These are phyloP conservation scores for Thelonectria rubi DNA, from an alignment of 2,329 filamentous ascomycete species.

Conservation along the genomic window DNA sequence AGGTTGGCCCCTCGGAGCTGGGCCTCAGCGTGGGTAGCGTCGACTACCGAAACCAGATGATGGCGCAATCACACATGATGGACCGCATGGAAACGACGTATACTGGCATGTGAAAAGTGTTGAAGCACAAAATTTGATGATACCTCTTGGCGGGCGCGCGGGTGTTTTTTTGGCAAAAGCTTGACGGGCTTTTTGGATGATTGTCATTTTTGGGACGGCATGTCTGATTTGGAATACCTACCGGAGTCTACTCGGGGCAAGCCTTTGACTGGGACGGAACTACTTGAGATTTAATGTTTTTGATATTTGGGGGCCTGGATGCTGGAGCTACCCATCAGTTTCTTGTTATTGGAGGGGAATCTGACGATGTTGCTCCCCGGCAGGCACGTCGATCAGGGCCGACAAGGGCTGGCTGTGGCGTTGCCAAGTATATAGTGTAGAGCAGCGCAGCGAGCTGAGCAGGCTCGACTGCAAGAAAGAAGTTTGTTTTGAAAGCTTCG, in stretches of 20 bases:
- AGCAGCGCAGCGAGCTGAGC: slow-evolving; percentile 7
- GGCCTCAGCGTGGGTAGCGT: slow-evolving; percentile 53
- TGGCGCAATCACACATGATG: slow-evolving; percentile 31
- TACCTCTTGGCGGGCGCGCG: slow-evolving; percentile 27
- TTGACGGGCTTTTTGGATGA: slow-evolving; percentile 16
- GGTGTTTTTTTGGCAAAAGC: slow-evolving; percentile 19
- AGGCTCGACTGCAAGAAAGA: neutral
- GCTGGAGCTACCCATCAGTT: slow-evolving; percentile 8
- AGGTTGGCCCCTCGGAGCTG: slow-evolving; percentile 57
- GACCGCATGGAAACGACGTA: slow-evolving; percentile 40
- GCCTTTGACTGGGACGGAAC: slow-evolving; percentile 13
- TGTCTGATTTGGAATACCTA: slow-evolving; percentile 18
- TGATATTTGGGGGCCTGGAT: slow-evolving; percentile 3
- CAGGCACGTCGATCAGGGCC: slow-evolving; percentile 2
- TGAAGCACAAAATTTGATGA: slow-evolving; percentile 30
- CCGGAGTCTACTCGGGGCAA: slow-evolving; percentile 9
- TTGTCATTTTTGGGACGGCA: slow-evolving; percentile 28
- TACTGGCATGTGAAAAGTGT: slow-evolving; percentile 30
- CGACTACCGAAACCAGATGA: slow-evolving; percentile 46
- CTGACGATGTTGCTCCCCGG: neutral
- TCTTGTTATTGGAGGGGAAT: slow-evolving; percentile 2
- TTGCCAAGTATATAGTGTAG: slow-evolving; percentile 16
- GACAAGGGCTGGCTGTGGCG: slow-evolving; percentile 18
- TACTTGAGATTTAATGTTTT: slow-evolving; percentile 24
- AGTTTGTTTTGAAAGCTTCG: slow-evolving; percentile 1